Percentiles rank a stretch among this genome's conserved stretches.
These are phyloP conservation scores for Cryoendolithus antarcticus DNA, from an alignment of 2,329 filamentous ascomycete genomes.

Conservation along the genomic window DNA sequence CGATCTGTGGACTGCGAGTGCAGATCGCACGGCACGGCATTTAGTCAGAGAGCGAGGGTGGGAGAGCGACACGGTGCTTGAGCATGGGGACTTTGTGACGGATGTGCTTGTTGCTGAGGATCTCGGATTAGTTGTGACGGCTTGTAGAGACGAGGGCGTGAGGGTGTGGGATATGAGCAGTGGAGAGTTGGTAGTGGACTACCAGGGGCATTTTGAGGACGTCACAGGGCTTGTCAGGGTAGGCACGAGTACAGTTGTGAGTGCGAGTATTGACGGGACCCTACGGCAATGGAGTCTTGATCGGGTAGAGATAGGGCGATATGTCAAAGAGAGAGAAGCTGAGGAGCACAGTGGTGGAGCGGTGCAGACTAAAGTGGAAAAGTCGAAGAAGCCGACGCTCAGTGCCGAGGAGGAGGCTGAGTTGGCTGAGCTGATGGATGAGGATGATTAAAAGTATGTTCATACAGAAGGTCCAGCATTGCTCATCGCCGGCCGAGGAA, in stretches of 20 bases:
- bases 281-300: constrained; percentile 71
- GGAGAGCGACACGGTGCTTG: constrained; percentile 56
- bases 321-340: constrained; percentile 38
- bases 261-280: constrained; percentile 82
- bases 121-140: constrained; percentile 71
- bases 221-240: constrained; percentile 64
- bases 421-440: constrained; percentile 79
- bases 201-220: constrained; percentile 79
- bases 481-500: too few species aligned
- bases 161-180: constrained; percentile 63
- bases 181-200: constrained; percentile 21
- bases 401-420: constrained; percentile 89
- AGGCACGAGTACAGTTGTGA: constrained; percentile 47
- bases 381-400: constrained; percentile 28
- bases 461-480: too few species aligned
- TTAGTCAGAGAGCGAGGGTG: constrained; percentile 58
- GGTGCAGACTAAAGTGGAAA: constrained; percentile 2
- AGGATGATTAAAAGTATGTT: constrained; percentile 37
- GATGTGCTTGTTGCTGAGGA: constrained; percentile 56
- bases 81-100: constrained; percentile 82
- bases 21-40: constrained; percentile 78
- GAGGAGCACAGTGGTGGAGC: constrained; percentile 39
- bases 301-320: constrained; percentile 46
- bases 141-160: constrained; percentile 81
- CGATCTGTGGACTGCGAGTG: constrained; percentile 86